Evolutionary conservation across 2,329 filamentous ascomycete genomes (phyloP).

Genomic region (Ustilaginoidea virens): DNA sequence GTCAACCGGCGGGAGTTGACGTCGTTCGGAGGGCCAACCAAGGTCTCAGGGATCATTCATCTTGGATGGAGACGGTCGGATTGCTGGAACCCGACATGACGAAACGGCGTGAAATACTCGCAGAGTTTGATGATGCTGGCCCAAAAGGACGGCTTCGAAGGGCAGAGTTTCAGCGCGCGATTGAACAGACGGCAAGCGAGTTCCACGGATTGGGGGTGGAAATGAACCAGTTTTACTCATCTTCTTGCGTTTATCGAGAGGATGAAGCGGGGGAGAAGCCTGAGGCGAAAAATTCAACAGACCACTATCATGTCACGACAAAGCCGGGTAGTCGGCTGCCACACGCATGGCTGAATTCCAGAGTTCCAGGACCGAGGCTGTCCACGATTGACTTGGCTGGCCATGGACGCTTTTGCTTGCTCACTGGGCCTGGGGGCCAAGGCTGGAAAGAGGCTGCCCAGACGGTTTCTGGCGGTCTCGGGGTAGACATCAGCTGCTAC

Average conservation of each 20-base stretch:
- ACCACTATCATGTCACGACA: slow-evolving; percentile 30
- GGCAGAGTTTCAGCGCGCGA: slow-evolving; percentile 21
- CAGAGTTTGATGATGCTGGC: slow-evolving; percentile 23
- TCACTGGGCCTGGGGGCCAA: slow-evolving; percentile 40
- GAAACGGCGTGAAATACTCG: slow-evolving; percentile 21
- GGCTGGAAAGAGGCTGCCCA: slow-evolving; percentile 35
- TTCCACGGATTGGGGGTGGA: slow-evolving; percentile 41
- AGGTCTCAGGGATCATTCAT: slow-evolving; percentile 33
- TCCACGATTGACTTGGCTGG: slow-evolving; percentile 47
- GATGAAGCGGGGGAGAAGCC: slow-evolving; percentile 20
- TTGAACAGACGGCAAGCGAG: slow-evolving; percentile 28
- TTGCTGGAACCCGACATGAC: slow-evolving; percentile 21
- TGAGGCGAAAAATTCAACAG: slow-evolving; percentile 21
- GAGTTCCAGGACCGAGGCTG: slow-evolving; percentile 24
- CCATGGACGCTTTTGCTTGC: slow-evolving; percentile 31
- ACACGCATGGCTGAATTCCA: slow-evolving; percentile 45
- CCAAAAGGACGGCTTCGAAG: slow-evolving; percentile 22
- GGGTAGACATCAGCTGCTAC: slow-evolving; percentile 30
- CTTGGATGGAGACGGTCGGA: slow-evolving; percentile 29
- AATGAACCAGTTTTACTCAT: slow-evolving; percentile 41
- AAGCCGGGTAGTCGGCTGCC: slow-evolving; percentile 45
- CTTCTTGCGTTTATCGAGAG: slow-evolving; percentile 24
- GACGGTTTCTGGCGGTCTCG: slow-evolving; percentile 20
- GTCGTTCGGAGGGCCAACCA: slow-evolving; percentile 42
- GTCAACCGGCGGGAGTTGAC: slow-evolving; percentile 31